Base-by-base conservation (phyloP, 2,329 filamentous ascomycete species). In the Stachybotrys chlorohalonatus region DNA sequence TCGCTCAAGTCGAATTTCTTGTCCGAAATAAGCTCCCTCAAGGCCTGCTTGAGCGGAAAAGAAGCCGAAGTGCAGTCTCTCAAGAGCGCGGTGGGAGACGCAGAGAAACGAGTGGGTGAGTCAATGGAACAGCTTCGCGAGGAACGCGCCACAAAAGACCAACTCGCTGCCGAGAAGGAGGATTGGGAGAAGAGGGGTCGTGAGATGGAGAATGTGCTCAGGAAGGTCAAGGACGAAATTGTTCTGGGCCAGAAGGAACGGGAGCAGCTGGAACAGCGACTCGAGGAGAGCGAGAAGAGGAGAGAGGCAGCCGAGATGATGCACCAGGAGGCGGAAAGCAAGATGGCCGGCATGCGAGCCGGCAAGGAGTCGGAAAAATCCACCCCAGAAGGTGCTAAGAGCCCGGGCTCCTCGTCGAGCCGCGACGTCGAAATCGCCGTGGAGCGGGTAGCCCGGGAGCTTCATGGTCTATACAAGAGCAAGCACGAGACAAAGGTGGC, bases 401-500 rank as follows among this genome's bases (percentile, higher is more conserved):
- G 60, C 51, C 57, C 66, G 31, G 59, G 57, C 30, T 55, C 61
- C 31, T 59, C 68, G 53, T 63, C 69, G 57, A 69, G 73, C 62
- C 68, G 74, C 61, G 90, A 95, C 59, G 87, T 96, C 52, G 92
- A 96, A 66, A 79, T 89, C 49, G 87, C 88, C 1, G 87, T 93
- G 24, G 90, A 96, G 71, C 90, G 92, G 60, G 91, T 97, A 47
- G 92, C 93, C n/a, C 83, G 90, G 32, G 94, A 99, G 67, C 80
- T 99, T 47, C 94, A 99, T 68, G 81, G 86, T 0, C 80, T 96
- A 11, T 99, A 99, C 80, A 97, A 96, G 75, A 85, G 87, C 67
- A 99, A 99, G 74, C 94, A 99, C 69, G 93, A 97, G 75, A 90
- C 86, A 58, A 99, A 99, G 75, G 93, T 97, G 49, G 83, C 89